phyloP scores from a whole-genome alignment of 768 basidiomycete genomes.

The Baorangia bicolor region DNA sequence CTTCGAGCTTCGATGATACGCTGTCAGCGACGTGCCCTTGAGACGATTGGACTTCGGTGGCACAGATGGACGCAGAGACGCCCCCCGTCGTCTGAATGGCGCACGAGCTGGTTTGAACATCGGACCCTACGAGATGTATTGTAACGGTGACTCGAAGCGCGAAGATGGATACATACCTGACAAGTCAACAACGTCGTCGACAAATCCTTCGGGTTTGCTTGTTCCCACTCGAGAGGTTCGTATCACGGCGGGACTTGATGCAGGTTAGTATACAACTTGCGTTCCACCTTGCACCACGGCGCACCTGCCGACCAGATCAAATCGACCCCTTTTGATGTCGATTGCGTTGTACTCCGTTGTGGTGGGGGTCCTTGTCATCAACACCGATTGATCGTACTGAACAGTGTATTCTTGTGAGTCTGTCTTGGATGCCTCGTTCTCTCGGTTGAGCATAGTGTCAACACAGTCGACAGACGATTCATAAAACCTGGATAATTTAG shows the following conservation, averaged over 20 bases:
- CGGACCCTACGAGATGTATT: neutral
- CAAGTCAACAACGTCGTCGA: neutral
- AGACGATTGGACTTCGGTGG: neutral
- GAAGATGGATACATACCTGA: neutral
- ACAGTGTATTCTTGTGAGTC: neutral
- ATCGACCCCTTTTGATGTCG: neutral
- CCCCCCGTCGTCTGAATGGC: neutral
- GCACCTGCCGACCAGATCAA: neutral
- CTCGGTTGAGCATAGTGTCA: neutral
- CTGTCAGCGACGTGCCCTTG: neutral
- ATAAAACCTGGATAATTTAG: neutral
- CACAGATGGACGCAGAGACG: neutral
- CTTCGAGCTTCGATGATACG: neutral
- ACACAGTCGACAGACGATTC: neutral
- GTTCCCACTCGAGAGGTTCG: neutral
- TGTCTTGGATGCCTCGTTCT: neutral
- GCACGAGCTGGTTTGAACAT: neutral
- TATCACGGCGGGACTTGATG: neutral
- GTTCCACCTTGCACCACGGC: neutral
- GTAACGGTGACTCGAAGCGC: neutral
- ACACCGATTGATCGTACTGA: neutral
- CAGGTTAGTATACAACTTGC: neutral
- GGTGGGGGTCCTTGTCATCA: neutral
- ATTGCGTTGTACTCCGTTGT: neutral
- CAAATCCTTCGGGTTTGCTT: neutral